These are phyloP conservation scores for Globisporangium nodosum DNA, from an alignment of 352 stramenopile species.

Conservation along the genomic window DNA sequence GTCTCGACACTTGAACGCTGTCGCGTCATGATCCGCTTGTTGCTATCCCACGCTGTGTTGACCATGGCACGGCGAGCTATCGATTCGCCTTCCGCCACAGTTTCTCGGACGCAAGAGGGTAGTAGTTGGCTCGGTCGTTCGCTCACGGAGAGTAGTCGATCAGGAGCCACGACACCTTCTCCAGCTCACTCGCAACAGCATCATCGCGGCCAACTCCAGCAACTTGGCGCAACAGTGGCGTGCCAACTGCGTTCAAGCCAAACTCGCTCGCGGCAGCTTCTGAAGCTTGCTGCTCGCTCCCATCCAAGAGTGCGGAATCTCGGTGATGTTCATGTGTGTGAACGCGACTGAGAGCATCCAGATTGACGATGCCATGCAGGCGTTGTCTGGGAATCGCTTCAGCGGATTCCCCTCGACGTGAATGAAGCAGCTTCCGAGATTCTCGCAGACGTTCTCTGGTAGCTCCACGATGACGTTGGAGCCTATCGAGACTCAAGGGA, in stretches of 20 bases:
- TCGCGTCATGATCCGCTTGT: no score
- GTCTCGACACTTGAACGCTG: no score
- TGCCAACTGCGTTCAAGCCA: no score
- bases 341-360: no score
- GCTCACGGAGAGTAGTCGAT: neutral
- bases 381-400: no score
- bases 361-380: no score
- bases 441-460: neutral
- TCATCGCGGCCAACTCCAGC: neutral
- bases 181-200: neutral
- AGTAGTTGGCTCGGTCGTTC: neutral
- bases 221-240: neutral
- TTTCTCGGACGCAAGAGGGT: neutral
- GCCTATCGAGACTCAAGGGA: conserved; percentile 1
- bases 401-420: no score
- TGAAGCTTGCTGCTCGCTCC: no score
- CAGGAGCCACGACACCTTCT: neutral
- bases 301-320: no score
- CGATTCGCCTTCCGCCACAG: neutral
- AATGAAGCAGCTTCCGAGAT: neutral
- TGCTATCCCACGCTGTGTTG: no score
- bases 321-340: no score
- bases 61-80: neutral
- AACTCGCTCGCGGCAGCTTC: no score
- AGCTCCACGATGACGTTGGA: conserved; percentile 4